Percentiles rank a stretch among this genome's conserved stretches.
Evolutionary conservation across 331 rosid species (phyloP).

Genomic region (Dryas integrifolia): DNA sequence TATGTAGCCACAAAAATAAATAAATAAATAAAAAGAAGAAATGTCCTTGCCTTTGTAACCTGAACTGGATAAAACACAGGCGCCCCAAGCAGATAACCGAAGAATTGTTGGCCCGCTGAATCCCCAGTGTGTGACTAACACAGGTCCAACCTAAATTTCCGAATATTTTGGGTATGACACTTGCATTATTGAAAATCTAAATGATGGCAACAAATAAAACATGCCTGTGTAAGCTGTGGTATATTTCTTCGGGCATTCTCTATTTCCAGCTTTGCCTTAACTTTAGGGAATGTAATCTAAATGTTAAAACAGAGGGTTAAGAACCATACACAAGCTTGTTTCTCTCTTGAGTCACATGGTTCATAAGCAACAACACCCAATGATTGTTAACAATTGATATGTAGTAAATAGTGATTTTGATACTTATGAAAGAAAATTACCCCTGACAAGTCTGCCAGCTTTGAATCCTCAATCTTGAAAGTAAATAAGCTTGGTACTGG

Average conservation of each 20-base stretch:
- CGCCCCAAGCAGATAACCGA: constrained; percentile 94
- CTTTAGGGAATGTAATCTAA: constrained; percentile 83
- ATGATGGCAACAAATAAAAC: constrained; percentile 20
- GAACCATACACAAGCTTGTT: background rate
- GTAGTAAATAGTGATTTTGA: constrained; percentile 14
- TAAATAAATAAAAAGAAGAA: constrained; percentile 8
- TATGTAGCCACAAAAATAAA: background rate
- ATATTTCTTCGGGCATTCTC: constrained; percentile 50
- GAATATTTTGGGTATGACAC: constrained; percentile 14
- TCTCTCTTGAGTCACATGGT: background rate
- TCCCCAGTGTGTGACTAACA: constrained; percentile 97
- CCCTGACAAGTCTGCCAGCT: constrained; percentile 72
- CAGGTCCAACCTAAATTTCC: constrained; percentile 68
- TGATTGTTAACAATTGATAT: constrained; percentile 18
- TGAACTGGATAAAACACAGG: constrained; percentile 67
- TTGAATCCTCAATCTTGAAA: constrained; percentile 73
- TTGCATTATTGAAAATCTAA: constrained; percentile 22
- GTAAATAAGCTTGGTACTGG: constrained; percentile 95
- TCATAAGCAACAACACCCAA: background rate
- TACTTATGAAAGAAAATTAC: constrained; percentile 43
- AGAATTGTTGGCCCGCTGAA: constrained; percentile 94
- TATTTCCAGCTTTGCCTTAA: constrained; percentile 64
- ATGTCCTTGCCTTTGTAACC: constrained; percentile 58
- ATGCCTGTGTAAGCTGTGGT: constrained; percentile 81
- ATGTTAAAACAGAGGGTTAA: constrained; percentile 1